These are phyloP conservation scores for Saccharomycopsis amapae DNA, from an alignment of 805 yeast genomes.

Conservation along the genomic window DNA sequence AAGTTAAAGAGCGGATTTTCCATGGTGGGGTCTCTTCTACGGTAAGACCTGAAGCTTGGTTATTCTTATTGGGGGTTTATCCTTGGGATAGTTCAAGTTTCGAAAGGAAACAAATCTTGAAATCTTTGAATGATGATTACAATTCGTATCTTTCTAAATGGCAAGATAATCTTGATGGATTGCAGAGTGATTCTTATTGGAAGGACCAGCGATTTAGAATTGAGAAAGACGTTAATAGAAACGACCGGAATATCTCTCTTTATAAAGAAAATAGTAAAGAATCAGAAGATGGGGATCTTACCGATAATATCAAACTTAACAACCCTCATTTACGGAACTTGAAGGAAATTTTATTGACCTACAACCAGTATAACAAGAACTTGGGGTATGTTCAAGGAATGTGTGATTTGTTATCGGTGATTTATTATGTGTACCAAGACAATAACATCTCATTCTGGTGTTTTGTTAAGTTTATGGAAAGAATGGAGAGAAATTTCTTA, in stretches of 20 bases:
- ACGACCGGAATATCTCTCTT: slow-evolving; percentile 71
- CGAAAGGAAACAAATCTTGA: slow-evolving; percentile 55
- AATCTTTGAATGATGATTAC: slow-evolving; percentile 54
- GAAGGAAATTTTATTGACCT: slow-evolving; percentile 76
- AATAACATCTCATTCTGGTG: slow-evolving; percentile 85
- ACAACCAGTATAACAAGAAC: slow-evolving; percentile 73
- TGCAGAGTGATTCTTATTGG: slow-evolving; percentile 63
- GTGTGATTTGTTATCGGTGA: slow-evolving; percentile 87
- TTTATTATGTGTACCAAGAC: slow-evolving; percentile 60
- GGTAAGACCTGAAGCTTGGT: slow-evolving; percentile 75
- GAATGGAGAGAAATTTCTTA: slow-evolving; percentile 91
- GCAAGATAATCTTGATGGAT: slow-evolving; percentile 58
- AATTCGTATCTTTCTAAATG: slow-evolving; percentile 52
- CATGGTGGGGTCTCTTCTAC: slow-evolving; percentile 73
- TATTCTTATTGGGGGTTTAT: slow-evolving; percentile 70
- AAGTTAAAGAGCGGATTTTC: slow-evolving; percentile 75
- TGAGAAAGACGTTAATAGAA: slow-evolving; percentile 88
- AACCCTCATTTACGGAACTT: slow-evolving; percentile 70
- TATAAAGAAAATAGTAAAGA: slow-evolving; percentile 44
- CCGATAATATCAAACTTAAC: slow-evolving; percentile 37
- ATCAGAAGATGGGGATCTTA: slow-evolving; percentile 39
- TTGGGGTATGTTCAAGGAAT: slow-evolving; percentile 97
- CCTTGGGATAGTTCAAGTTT: slow-evolving; percentile 79
- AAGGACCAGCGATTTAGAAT: slow-evolving; percentile 83
- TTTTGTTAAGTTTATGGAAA: slow-evolving; percentile 78